phyloP scores from a whole-genome alignment of 805 yeast species.

The Candida verbasci region DNA sequence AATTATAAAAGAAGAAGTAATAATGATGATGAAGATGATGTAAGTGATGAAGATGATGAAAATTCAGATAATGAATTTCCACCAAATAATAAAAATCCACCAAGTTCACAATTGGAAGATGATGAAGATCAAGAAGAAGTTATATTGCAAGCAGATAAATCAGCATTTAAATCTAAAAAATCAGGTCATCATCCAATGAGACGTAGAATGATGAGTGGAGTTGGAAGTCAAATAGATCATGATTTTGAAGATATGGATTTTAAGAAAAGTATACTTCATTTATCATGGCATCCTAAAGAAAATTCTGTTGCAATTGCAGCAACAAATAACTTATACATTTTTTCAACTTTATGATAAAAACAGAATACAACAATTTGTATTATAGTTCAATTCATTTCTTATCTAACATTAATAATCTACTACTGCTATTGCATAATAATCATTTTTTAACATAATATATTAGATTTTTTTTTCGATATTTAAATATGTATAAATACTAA shows the following conservation, averaged over 20 bases:
- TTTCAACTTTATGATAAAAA: slow-evolving; percentile 57
- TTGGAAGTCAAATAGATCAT: slow-evolving; percentile 25
- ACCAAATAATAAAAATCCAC: slow-evolving; percentile 24
- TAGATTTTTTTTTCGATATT: neutral
- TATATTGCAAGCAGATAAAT: slow-evolving; percentile 94
- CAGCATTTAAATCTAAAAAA: slow-evolving; percentile 85
- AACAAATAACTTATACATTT: slow-evolving; percentile 86
- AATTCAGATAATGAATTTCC: slow-evolving; percentile 20
- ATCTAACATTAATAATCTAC: too few relatives aligned
- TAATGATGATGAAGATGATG: slow-evolving; percentile 37
- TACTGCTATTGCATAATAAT: neutral
- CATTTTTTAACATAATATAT: neutral
- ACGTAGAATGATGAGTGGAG: slow-evolving; percentile 48
- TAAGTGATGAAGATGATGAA: slow-evolving; percentile 27
- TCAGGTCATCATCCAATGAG: slow-evolving; percentile 39
- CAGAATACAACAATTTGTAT: too few relatives aligned
- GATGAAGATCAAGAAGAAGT: slow-evolving; percentile 52
- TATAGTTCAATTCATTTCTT: too few relatives aligned
- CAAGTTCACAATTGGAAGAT: slow-evolving; percentile 23
- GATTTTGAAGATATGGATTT: slow-evolving; percentile 84
- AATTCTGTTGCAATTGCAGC: slow-evolving; percentile 98
- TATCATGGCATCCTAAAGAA: slow-evolving; percentile 98
- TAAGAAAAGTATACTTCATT: slow-evolving; percentile 88
- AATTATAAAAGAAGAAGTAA: slow-evolving; percentile 12
- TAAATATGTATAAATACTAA: too few relatives aligned